phyloP scores from a whole-genome alignment of 1,139 yeast species.

The Spathaspora jeffriesii region DNA sequence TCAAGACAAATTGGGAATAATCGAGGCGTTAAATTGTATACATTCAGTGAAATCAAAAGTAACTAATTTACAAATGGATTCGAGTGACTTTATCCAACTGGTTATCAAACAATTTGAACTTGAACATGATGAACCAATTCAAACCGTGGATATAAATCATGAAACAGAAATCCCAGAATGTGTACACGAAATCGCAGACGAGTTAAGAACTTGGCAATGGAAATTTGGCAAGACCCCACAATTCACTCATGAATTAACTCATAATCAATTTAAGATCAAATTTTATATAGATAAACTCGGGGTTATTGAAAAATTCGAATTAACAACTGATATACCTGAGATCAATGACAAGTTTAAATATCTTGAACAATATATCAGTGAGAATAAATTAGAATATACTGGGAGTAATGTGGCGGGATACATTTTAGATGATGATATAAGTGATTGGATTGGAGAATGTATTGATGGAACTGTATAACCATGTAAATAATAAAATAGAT shows the following conservation, averaged over 20 bases:
- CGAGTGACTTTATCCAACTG: conserved; percentile 47
- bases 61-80: conserved; percentile 53
- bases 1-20: conserved; percentile 38
- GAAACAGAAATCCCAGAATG: conserved; percentile 44
- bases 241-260: conserved; percentile 48
- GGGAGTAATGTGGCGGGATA: conserved; percentile 50
- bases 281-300: conserved; percentile 47
- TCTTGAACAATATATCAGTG: conserved; percentile 25
- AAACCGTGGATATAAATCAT: conserved; percentile 23
- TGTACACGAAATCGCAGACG: conserved; percentile 40
- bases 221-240: conserved; percentile 70
- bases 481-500: not conserved
- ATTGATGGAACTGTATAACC: conserved; percentile 49
- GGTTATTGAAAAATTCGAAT: conserved; percentile 21
- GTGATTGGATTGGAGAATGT: conserved; percentile 48
- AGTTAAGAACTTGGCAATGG: conserved; percentile 68
- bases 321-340: conserved; percentile 11
- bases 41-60: conserved; percentile 81
- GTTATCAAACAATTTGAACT: conserved; percentile 50
- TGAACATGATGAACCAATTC: conserved; percentile 17
- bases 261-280: conserved; percentile 29
- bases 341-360: conserved; percentile 28
- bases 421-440: conserved; percentile 39
- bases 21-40: conserved; percentile 62
- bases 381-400: conserved; percentile 30